A percentile compares a stretch with the other conserved stretches of the same genome.
phyloP scores from a whole-genome alignment of 2,329 filamentous ascomycete genomes.

The Exserohilum turcica region DNA sequence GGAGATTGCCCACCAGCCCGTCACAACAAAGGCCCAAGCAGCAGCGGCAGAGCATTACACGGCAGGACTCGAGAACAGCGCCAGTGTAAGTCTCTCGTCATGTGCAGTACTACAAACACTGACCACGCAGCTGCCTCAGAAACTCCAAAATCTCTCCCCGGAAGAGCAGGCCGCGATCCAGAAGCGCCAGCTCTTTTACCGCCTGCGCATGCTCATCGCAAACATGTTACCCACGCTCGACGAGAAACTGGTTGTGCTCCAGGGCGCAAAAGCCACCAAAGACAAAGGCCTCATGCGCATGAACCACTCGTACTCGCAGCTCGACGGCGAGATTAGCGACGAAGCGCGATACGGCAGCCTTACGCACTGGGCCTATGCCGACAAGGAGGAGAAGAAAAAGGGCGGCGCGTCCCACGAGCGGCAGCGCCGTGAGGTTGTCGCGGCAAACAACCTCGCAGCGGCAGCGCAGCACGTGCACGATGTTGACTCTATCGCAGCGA shows the following conservation, averaged over 20 bases:
- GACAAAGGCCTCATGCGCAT: slow-evolving; percentile 83
- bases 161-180: slow-evolving; percentile 61
- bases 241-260: slow-evolving; percentile 96
- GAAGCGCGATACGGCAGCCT: slow-evolving; percentile 91
- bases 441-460: slow-evolving; percentile 69
- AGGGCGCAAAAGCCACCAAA: slow-evolving; percentile 87
- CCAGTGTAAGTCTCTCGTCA: slow-evolving; percentile 48
- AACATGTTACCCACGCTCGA: slow-evolving; percentile 90
- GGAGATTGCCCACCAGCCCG: slow-evolving; percentile 58
- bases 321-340: slow-evolving; percentile 89
- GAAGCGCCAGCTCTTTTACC: slow-evolving; percentile 75
- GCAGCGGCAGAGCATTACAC: slow-evolving; percentile 34
- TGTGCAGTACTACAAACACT: slow-evolving; percentile 22
- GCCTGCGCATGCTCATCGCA: slow-evolving; percentile 76
- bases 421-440: slow-evolving; percentile 76
- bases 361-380: slow-evolving; percentile 93
- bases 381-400: slow-evolving; percentile 67
- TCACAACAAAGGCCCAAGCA: slow-evolving; percentile 46
- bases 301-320: slow-evolving; percentile 83
- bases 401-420: slow-evolving; percentile 69
- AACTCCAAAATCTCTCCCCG: slow-evolving; percentile 34
- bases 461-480: slow-evolving; percentile 78
- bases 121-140: slow-evolving; percentile 34
- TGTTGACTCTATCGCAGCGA: slow-evolving; percentile 77
- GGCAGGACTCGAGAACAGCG: slow-evolving; percentile 46